Evolutionary conservation across 768 basidiomycete genomes (phyloP), one percentile per base, ranked within the genome.

Genomic region (Chlorophyllum brunneum): DNA sequence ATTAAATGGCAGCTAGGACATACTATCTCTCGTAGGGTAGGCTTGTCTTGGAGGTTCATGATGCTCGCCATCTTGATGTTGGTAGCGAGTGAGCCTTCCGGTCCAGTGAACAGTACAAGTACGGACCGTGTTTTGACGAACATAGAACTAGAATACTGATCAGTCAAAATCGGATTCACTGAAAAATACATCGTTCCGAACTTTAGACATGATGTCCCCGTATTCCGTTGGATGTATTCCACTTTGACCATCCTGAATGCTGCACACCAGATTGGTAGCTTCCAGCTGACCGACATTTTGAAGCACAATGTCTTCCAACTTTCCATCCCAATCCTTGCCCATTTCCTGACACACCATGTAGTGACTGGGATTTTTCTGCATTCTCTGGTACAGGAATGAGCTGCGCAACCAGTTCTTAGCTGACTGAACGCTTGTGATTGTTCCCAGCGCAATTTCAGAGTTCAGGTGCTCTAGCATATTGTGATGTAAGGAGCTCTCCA

Each of bases 401-500:
- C 78, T 82, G 18, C 75, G 79, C 22, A 95, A 69, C 97, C 97
- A 99, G 13, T 76, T 70, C 59, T 87, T 88, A 1, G 93, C 95
- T 5, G 78, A 79, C 2, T 75, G 66, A 3, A 88, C 55, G 58
- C 78, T 74, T 3, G 76, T 82, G 61, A 99, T 94, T 0, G 95
- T 94, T 2, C 84, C 81, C 8, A 98, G 76, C 0, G 86, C 86
- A 49, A 98, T 87, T 69, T 99, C 95, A 1, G 92, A 92, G 62
- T 98, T 98, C 58, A 99, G 69, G 65, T 98, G 94, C 65, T 98
- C 95, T 2, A 83, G 71, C 5, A 99, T 78, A 62, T 90, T 88
- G 43, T 71, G 69, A 66, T 97, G 93, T 8, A 95, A 79, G 54
- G 77, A 85, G 61, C 91, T 94, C 69, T 98, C 95, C 29, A 99